A percentile compares a stretch with the other conserved stretches of the same genome.
Evolutionary conservation across 2,329 filamentous ascomycete species (phyloP).

Genomic region (Calonectria fujianensis): DNA sequence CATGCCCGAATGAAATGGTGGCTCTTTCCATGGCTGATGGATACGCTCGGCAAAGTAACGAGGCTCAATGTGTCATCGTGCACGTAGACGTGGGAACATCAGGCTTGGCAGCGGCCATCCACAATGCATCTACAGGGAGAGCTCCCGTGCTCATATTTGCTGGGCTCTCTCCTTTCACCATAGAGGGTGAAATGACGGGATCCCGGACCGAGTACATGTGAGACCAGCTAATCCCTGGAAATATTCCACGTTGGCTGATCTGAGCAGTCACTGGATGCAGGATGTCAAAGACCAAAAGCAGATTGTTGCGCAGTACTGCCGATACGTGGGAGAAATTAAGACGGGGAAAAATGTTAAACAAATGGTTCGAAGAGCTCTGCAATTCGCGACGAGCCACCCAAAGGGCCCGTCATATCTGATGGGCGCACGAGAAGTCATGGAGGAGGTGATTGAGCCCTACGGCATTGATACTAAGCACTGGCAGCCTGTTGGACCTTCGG

Average conservation of each 20-base stretch:
- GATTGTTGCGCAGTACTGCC: conserved; percentile 88
- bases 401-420: conserved; percentile 86
- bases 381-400: conserved; percentile 85
- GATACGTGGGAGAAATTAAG: conserved; percentile 87
- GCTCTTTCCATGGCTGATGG: conserved; percentile 89
- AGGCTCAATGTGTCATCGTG: conserved; percentile 84
- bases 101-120: conserved; percentile 83
- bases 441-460: conserved; percentile 86
- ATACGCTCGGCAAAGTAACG: conserved; percentile 81
- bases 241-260: background rate
- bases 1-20: conserved; percentile 90
- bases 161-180: conserved; percentile 83
- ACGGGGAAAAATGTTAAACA: conserved; percentile 90
- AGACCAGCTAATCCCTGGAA: background rate
- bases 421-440: conserved; percentile 87
- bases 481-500: conserved; percentile 81
- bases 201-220: conserved; percentile 85
- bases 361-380: conserved; percentile 87
- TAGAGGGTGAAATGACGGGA: conserved; percentile 84
- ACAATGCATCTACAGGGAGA: conserved; percentile 84
- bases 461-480: conserved; percentile 80
- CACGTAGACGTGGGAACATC: conserved; percentile 89
- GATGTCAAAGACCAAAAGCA: conserved; percentile 87
- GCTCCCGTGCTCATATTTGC: conserved; percentile 86
- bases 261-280: conserved; percentile 81